Conservation (phyloP, 2,329 filamentous ascomycete genomes). For the Alternaria ventricosa region DNA sequence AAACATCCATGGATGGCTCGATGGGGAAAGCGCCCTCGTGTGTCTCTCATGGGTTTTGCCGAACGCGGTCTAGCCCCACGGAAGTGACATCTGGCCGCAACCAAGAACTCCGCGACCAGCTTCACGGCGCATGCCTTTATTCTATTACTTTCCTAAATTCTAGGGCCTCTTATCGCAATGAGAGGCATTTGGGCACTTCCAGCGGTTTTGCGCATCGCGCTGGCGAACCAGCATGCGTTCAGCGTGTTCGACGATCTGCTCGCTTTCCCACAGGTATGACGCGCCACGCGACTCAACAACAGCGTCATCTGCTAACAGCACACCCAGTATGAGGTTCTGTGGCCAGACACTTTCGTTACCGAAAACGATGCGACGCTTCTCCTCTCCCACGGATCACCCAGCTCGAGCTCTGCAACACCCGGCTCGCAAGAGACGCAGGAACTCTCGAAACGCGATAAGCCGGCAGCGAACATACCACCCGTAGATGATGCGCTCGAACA, state of each 20-base stretch:
- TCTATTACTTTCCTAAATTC: background rate
- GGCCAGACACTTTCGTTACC: conserved; percentile 74
- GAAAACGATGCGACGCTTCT: conserved; percentile 71
- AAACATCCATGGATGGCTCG: too few relatives aligned
- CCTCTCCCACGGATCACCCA: conserved; percentile 50
- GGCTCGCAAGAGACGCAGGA: conserved; percentile 46
- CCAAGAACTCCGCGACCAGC: conserved; percentile 18
- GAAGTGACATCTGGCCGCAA: conserved; percentile 45
- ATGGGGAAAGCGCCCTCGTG: background rate
- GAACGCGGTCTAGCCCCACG: conserved; percentile 18
- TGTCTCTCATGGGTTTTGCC: conserved; percentile 6
- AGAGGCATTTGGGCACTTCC: conserved; percentile 57
- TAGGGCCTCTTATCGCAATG: conserved; percentile 30
- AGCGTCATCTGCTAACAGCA: conserved; percentile 14
- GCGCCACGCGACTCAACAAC: background rate
- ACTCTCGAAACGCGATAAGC: conserved; percentile 41
- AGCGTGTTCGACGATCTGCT: conserved; percentile 88
- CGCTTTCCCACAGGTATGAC: conserved; percentile 80
- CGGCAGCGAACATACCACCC: conserved; percentile 17
- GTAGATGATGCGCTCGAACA: conserved; percentile 38
- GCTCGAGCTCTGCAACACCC: conserved; percentile 34
- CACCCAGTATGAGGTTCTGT: conserved; percentile 77
- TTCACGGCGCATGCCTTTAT: conserved; percentile 15
- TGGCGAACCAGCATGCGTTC: conserved; percentile 68
- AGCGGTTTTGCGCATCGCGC: conserved; percentile 54